phyloP scores from a whole-genome alignment of 495 filamentous ascomycete genomes.

The Neurospora sp. region DNA sequence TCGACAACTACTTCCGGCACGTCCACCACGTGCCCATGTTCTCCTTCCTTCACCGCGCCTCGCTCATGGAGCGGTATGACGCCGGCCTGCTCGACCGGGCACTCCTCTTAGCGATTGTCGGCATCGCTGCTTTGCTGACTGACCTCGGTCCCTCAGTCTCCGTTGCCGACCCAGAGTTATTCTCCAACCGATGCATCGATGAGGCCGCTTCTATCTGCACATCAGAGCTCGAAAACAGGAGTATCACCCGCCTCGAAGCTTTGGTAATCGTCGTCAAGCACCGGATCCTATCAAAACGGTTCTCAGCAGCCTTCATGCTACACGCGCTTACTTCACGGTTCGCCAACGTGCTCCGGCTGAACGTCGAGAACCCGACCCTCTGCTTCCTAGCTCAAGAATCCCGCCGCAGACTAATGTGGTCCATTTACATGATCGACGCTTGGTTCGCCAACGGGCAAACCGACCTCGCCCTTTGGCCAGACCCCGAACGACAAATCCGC shows the following conservation, averaged over 20 bases:
- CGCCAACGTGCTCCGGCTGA: conserved; percentile 37
- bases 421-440: conserved; percentile 39
- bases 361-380: conserved; percentile 37
- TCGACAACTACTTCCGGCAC: conserved; percentile 40
- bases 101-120: conserved; percentile 37
- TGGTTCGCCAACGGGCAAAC: conserved; percentile 33
- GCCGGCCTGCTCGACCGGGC: conserved; percentile 38
- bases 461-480: conserved; percentile 37
- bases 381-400: conserved; percentile 42
- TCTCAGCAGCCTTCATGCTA: conserved; percentile 39
- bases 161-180: conserved; percentile 12
- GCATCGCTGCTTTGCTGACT: conserved; percentile 36
- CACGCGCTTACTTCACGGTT: conserved; percentile 37
- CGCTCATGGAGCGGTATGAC: conserved; percentile 41
- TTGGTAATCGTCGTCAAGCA: conserved; percentile 40
- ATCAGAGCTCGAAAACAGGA: conserved; percentile 34
- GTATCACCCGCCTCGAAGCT: conserved; percentile 37
- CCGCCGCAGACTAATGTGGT: conserved; percentile 43
- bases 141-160: conserved; percentile 31
- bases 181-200: conserved; percentile 37
- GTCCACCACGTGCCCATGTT: conserved; percentile 42
- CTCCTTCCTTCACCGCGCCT: conserved; percentile 41
- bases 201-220: conserved; percentile 34
- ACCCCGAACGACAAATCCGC: conserved; percentile 31
- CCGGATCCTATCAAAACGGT: conserved; percentile 34